phyloP scores from a whole-genome alignment of 2,329 filamentous ascomycete genomes.

The Penicillium janthinellum region DNA sequence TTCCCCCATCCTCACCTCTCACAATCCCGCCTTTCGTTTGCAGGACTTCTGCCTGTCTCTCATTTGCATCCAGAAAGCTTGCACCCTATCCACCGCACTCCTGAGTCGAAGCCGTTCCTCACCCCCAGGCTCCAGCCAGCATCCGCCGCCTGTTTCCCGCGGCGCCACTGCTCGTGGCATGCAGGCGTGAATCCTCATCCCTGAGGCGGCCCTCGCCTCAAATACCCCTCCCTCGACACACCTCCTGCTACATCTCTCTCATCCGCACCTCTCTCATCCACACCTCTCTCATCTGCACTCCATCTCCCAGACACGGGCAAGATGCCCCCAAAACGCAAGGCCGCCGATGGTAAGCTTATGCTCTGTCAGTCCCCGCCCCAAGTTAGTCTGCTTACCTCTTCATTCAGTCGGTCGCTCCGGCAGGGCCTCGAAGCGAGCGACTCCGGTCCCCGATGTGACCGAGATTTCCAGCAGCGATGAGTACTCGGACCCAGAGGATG shows the following conservation, averaged over 20 bases:
- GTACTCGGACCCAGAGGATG: conserved; percentile 56
- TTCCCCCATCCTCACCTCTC: background rate
- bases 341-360: conserved; percentile 51
- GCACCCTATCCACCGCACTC: too few species aligned
- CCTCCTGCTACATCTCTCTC: background rate
- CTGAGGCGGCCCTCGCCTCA: conserved; percentile 20
- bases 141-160: conserved; percentile 17
- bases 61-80: background rate
- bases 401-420: conserved; percentile 46
- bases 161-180: conserved; percentile 22
- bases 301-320: conserved; percentile 8
- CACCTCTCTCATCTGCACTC: too few species aligned
- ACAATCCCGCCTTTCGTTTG: conserved; percentile 1
- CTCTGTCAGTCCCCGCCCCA: conserved; percentile 8
- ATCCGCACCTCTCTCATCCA: background rate
- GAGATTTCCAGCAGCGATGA: conserved; percentile 59
- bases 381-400: conserved; percentile 33
- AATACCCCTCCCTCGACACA: background rate
- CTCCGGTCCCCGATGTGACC: conserved; percentile 47
- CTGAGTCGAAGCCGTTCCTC: background rate
- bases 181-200: conserved; percentile 17
- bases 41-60: background rate
- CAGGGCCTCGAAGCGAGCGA: conserved; percentile 52
- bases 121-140: conserved; percentile 8
- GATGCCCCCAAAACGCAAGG: conserved; percentile 76